Evolutionary conservation across 495 filamentous ascomycete genomes (phyloP).

Genomic region (Cercophora samala): DNA sequence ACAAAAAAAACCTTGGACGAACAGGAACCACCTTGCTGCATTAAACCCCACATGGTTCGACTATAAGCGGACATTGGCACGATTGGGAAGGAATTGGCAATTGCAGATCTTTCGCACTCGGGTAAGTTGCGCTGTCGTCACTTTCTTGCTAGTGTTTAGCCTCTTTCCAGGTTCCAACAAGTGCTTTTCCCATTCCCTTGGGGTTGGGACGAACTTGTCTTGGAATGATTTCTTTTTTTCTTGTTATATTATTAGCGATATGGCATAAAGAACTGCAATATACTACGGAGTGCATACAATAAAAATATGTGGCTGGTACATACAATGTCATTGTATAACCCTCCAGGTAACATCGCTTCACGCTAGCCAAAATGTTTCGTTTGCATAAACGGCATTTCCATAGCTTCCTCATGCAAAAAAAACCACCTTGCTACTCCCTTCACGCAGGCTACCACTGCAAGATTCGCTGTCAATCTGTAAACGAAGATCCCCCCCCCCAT

Average conservation of each 20-base stretch:
- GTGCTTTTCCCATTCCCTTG: neutral
- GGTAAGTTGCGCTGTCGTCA: neutral
- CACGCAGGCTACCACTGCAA: neutral
- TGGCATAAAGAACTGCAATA: neutral
- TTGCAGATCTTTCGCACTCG: neutral
- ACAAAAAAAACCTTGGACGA: slow-evolving; percentile 4
- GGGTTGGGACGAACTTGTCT: neutral
- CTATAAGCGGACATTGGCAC: no score
- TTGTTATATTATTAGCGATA: neutral
- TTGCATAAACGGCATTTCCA: neutral
- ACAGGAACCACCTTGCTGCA: no score
- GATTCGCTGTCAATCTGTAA: neutral
- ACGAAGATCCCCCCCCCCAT: neutral
- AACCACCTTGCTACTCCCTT: no score
- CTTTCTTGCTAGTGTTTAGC: neutral
- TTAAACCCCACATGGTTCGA: neutral
- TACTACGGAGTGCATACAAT: no score
- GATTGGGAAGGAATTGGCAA: neutral
- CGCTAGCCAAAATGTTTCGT: neutral
- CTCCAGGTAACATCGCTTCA: neutral
- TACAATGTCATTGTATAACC: neutral
- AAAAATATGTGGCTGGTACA: neutral
- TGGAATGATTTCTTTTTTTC: neutral
- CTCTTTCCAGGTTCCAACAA: no score
- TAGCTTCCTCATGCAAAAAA: no score